phyloP scores from a whole-genome alignment of 2,329 filamentous ascomycete species.

The Raffaelea albimanens region DNA sequence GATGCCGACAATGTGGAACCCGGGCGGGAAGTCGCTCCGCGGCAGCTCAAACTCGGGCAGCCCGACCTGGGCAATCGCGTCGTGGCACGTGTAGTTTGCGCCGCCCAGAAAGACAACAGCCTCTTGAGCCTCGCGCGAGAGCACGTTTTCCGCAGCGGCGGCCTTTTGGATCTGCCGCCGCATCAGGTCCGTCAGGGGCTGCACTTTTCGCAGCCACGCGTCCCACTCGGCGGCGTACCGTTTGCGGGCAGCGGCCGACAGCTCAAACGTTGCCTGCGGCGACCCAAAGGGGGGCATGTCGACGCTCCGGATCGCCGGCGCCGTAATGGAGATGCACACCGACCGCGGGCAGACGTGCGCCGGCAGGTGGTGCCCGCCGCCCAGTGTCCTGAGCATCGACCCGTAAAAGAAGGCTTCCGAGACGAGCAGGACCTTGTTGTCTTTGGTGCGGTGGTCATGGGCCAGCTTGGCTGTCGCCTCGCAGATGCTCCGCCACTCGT shows the following conservation, averaged over 20 bases:
- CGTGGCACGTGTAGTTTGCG: slow-evolving; percentile 25
- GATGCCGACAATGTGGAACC: slow-evolving; percentile 25
- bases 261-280: slow-evolving; percentile 20
- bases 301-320: slow-evolving; percentile 24
- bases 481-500: slow-evolving; percentile 23
- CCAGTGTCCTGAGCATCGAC: slow-evolving; percentile 22
- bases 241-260: slow-evolving; percentile 16
- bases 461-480: slow-evolving; percentile 17
- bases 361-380: slow-evolving; percentile 17
- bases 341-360: slow-evolving; percentile 13
- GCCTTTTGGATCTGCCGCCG: slow-evolving; percentile 18
- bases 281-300: slow-evolving; percentile 25
- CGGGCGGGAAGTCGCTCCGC: slow-evolving; percentile 24
- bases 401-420: slow-evolving; percentile 27
- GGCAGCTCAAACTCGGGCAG: slow-evolving; percentile 28
- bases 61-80: slow-evolving; percentile 25
- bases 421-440: slow-evolving; percentile 19
- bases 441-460: slow-evolving; percentile 11
- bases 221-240: slow-evolving; percentile 20
- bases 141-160: slow-evolving; percentile 16
- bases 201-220: slow-evolving; percentile 17
- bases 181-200: slow-evolving; percentile 18
- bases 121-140: too few relatives aligned
- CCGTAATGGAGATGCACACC: slow-evolving; percentile 26
- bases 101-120: slow-evolving; percentile 20